phyloP scores from a whole-genome alignment of 345 rosid species.

The Iberis pinnata region DNA sequence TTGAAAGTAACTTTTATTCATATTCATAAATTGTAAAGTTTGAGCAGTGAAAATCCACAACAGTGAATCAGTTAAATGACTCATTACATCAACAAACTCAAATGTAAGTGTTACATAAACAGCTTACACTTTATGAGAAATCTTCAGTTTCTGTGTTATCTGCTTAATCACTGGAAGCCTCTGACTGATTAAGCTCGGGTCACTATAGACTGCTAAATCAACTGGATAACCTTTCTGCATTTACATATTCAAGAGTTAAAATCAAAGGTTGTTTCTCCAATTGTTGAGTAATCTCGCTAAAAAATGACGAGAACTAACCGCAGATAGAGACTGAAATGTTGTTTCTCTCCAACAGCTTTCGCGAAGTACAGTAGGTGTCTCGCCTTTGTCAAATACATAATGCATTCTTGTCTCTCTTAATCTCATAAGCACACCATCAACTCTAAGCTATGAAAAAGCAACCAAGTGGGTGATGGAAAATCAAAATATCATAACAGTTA shows the following conservation, averaged over 20 bases:
- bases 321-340: slow-evolving; percentile 60
- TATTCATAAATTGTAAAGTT: too few relatives aligned
- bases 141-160: slow-evolving; percentile 60
- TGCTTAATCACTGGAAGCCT: slow-evolving; percentile 76
- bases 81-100: too few relatives aligned
- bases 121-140: slow-evolving; percentile 26
- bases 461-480: slow-evolving; percentile 1
- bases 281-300: neutral
- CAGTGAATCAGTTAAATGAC: too few relatives aligned
- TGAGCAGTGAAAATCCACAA: too few relatives aligned
- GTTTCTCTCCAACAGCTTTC: slow-evolving; percentile 95
- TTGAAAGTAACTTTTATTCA: too few relatives aligned
- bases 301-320: slow-evolving; percentile 40
- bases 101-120: too few relatives aligned
- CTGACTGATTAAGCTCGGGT: slow-evolving; percentile 80
- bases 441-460: slow-evolving; percentile 63
- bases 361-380: slow-evolving; percentile 54
- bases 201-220: slow-evolving; percentile 69
- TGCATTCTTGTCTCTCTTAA: slow-evolving; percentile 89
- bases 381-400: slow-evolving; percentile 47
- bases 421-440: slow-evolving; percentile 95
- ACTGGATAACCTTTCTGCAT: slow-evolving; percentile 78
- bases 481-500: neutral
- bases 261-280: too few relatives aligned
- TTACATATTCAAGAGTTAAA: too few relatives aligned